Percentiles rank a stretch among this genome's conserved stretches.
These are phyloP conservation scores for Solanum phureja DNA, from an alignment of 257 asterid species.

Conservation along the genomic window DNA sequence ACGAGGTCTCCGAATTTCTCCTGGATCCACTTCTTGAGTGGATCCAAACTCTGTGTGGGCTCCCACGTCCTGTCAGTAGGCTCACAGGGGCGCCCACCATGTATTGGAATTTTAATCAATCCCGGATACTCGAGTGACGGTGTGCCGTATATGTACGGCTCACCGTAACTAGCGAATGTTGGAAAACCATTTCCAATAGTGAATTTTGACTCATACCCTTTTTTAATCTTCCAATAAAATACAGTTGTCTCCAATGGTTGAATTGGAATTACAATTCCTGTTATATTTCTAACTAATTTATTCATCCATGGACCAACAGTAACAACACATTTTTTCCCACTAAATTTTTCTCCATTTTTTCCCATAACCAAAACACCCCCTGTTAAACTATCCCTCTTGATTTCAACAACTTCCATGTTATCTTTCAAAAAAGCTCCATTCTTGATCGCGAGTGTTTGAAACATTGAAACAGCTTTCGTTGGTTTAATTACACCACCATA, in stretches of 20 bases:
- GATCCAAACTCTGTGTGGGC: constrained; percentile 12
- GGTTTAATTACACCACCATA: constrained; percentile 84
- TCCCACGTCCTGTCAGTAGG: constrained; percentile 64
- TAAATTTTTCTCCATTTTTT: constrained; percentile 9
- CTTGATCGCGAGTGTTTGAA: constrained; percentile 61
- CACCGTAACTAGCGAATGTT: constrained; percentile 72
- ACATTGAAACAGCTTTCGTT: constrained; percentile 88
- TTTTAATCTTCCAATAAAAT: constrained; percentile 59
- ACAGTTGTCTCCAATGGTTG: constrained; percentile 68
- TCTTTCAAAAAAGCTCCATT: constrained; percentile 58
- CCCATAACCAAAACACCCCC: constrained; percentile 36
- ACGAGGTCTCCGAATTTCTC: constrained; percentile 40
- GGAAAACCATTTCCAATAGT: constrained; percentile 59
- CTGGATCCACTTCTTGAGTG: constrained; percentile 34
- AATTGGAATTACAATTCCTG: constrained; percentile 49
- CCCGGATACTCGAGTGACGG: constrained; percentile 88
- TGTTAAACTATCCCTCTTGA: constrained; percentile 12
- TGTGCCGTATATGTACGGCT: constrained; percentile 71
- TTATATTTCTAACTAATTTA: constrained; percentile 26
- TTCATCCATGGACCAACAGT: constrained; percentile 81
- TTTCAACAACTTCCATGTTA: constrained; percentile 28
- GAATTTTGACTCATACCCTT: constrained; percentile 60
- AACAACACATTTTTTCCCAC: constrained; percentile 53
- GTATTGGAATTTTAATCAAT: constrained; percentile 52
- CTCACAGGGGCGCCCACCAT: constrained; percentile 64